Conservation (phyloP, 768 basidiomycete species). For the Coprinellus micaceus region DNA sequence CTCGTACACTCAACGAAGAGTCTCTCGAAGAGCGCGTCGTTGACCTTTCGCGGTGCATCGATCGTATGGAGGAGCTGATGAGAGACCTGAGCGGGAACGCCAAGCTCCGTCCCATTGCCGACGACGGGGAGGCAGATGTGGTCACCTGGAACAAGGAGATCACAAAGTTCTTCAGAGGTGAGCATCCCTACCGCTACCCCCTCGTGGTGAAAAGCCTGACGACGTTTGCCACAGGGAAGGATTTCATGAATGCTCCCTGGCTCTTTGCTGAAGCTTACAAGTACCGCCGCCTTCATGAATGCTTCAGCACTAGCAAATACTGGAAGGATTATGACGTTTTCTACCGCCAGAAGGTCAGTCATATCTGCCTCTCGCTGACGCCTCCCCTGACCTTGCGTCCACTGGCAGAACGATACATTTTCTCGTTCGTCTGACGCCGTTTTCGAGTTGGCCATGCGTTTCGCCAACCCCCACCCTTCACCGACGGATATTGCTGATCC, state of each 20-base stretch:
- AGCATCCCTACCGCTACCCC: conserved; percentile 18
- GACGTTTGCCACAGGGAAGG: conserved; percentile 53
- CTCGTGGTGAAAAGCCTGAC: no score
- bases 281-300: conserved; percentile 87
- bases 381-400: conserved; percentile 8
- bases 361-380: neutral
- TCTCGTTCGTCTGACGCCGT: conserved; percentile 89
- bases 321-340: conserved; percentile 94
- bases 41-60: conserved; percentile 82
- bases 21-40: conserved; percentile 77
- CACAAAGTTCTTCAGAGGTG: conserved; percentile 88
- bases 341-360: conserved; percentile 78
- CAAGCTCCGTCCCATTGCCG: conserved; percentile 82
- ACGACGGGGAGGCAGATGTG: conserved; percentile 89
- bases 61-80: conserved; percentile 90
- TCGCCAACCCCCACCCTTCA: conserved; percentile 76
- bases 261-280: conserved; percentile 95
- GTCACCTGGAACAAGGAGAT: conserved; percentile 98
- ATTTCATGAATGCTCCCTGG: conserved; percentile 97
- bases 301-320: conserved; percentile 86
- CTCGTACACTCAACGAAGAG: conserved; percentile 83
- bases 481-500: conserved; percentile 43
- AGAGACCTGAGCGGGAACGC: conserved; percentile 78
- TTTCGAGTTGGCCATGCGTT: conserved; percentile 89
- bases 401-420: conserved; percentile 82